A percentile compares a stretch with the other conserved stretches of the same genome.
These are phyloP conservation scores for Neocallimastix lanati DNA, from an alignment of 192 early-diverging fungal species.

Conservation along the genomic window DNA sequence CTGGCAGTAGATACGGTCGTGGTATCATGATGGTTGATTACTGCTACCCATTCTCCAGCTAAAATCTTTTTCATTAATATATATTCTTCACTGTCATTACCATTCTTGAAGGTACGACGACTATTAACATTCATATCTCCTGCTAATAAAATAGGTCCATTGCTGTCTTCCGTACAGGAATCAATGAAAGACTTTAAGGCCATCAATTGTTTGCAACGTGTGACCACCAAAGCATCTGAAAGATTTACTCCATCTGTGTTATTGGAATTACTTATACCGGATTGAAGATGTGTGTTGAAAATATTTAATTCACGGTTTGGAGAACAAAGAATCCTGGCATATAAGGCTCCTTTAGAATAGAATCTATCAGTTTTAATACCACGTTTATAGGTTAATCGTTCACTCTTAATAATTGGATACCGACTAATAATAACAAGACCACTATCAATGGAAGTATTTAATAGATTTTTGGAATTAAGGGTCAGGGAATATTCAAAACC, in stretches of 20 bases:
- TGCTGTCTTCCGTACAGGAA: conserved; percentile 34
- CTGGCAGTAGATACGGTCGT: neutral
- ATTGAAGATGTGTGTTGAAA: conserved; percentile 74
- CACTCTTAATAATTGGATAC: conserved; percentile 40
- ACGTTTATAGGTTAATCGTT: conserved; percentile 37
- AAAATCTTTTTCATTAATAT: conserved; percentile 34
- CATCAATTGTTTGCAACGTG: conserved; percentile 42
- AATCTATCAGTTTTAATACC: conserved; percentile 54
- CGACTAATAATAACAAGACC: conserved; percentile 58
- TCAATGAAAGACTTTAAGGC: conserved; percentile 47
- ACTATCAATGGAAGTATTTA: conserved; percentile 50
- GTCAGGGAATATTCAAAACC: conserved; percentile 49
- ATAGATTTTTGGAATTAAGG: conserved; percentile 34
- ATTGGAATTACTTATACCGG: conserved; percentile 24
- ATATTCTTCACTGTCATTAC: conserved; percentile 28
- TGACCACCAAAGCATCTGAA: conserved; percentile 29
- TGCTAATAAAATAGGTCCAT: conserved; percentile 36
- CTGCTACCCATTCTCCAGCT: neutral
- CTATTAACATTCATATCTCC: conserved; percentile 59
- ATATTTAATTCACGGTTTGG: conserved; percentile 21
- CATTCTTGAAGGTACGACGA: conserved; percentile 7
- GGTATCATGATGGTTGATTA: neutral
- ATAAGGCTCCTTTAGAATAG: conserved; percentile 54
- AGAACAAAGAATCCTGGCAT: conserved; percentile 46
- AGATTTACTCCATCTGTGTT: conserved; percentile 21